Evolutionary conservation across 345 rosid species (phyloP).

Genomic region (Sapria himalayana): DNA sequence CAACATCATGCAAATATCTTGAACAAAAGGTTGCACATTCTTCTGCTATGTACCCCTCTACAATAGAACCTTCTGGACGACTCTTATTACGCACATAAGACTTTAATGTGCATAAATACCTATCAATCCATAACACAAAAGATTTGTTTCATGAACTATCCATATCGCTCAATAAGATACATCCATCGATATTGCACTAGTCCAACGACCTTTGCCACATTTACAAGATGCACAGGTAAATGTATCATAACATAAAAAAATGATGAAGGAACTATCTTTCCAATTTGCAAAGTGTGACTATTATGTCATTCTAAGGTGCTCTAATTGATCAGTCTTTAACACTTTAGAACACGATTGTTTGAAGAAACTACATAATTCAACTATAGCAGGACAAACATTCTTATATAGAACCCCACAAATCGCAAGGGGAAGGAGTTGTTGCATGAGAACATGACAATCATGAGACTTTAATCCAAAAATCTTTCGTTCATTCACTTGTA

Average conservation of each 20-base stretch:
- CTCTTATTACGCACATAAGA: background rate
- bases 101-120: background rate
- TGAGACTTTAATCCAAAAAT: background rate
- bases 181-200: slow-evolving; percentile 1
- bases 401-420: background rate
- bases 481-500: background rate
- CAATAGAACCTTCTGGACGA: background rate
- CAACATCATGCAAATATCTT: background rate
- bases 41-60: background rate
- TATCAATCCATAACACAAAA: background rate
- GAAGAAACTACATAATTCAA: background rate
- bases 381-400: background rate
- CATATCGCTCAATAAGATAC: background rate
- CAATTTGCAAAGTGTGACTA: slow-evolving; percentile 1
- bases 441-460: slow-evolving; percentile 6
- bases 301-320: background rate
- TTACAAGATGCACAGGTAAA: slow-evolving; percentile 2
- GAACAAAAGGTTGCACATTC: slow-evolving; percentile 4
- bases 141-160: too few species aligned
- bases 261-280: slow-evolving; percentile 6
- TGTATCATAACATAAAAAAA: slow-evolving; percentile 8
- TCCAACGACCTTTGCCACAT: background rate
- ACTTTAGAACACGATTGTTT: background rate
- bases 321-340: background rate
- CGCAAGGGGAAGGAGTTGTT: slow-evolving; percentile 3